phyloP scores from a whole-genome alignment of 1,284 basidiomycete genomes.

The Ceratobasidium sp. region DNA sequence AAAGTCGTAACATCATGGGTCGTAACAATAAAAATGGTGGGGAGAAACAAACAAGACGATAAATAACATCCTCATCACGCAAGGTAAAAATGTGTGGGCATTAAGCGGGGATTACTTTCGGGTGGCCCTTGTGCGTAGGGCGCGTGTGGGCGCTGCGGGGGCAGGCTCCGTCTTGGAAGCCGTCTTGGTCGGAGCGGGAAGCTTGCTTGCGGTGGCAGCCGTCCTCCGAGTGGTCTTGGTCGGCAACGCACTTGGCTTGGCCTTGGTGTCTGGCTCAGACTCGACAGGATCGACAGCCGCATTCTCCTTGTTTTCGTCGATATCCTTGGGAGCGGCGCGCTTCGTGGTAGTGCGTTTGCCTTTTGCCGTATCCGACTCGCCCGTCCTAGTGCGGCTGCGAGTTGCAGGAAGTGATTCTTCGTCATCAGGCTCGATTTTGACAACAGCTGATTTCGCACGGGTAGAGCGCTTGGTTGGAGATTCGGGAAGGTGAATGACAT shows the following conservation, averaged over 20 bases:
- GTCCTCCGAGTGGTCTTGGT: constrained; percentile 30
- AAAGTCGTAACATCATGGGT: neutral
- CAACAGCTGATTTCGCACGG: constrained; percentile 1
- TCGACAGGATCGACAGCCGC: constrained; percentile 25
- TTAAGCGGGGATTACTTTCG: constrained; percentile 14
- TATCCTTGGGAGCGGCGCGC: constrained; percentile 22
- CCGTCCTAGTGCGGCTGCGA: constrained; percentile 21
- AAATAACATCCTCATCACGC: neutral
- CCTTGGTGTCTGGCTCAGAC: constrained; percentile 20
- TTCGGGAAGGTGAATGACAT: constrained; percentile 25
- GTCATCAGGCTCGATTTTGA: constrained; percentile 26
- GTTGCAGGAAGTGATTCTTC: constrained; percentile 17
- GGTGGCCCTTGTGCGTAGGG: constrained; percentile 31
- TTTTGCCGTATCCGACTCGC: constrained; percentile 31
- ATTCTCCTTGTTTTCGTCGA: constrained; percentile 34
- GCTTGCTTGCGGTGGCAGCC: constrained; percentile 5
- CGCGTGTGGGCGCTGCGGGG: constrained; percentile 6
- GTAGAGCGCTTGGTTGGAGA: constrained; percentile 35
- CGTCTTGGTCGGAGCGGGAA: constrained; percentile 23
- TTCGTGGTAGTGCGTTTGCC: constrained; percentile 20
- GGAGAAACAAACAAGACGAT: neutral
- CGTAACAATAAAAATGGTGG: neutral
- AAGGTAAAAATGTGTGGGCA: neutral
- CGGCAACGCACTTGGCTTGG: constrained; percentile 26
- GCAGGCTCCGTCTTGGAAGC: constrained; percentile 15